Percentiles rank a stretch among this genome's conserved stretches.
These are phyloP conservation scores for Barnettozyma pratensis DNA, from an alignment of 805 yeast genomes.

Conservation along the genomic window DNA sequence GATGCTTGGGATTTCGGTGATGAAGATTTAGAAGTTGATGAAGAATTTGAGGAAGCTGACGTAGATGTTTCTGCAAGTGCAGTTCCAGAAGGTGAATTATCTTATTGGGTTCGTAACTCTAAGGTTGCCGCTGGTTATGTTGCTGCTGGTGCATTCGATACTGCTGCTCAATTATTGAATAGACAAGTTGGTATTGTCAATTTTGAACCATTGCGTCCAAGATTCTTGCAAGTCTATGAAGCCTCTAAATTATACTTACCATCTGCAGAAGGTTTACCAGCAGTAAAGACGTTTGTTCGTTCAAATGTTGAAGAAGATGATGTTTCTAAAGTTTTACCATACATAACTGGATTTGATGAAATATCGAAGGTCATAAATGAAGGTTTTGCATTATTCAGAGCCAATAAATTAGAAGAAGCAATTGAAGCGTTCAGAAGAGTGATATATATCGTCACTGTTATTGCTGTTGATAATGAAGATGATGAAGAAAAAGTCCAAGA, in stretches of 20 bases:
- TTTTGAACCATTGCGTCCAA: constrained; percentile 79
- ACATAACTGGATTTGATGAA: constrained; percentile 65
- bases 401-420: constrained; percentile 79
- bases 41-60: constrained; percentile 49
- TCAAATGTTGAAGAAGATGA: constrained; percentile 53
- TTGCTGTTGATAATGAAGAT: constrained; percentile 66
- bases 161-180: constrained; percentile 88
- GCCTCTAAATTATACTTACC: constrained; percentile 72
- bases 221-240: constrained; percentile 82
- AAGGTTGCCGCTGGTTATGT: constrained; percentile 87
- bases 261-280: constrained; percentile 64
- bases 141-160: constrained; percentile 95
- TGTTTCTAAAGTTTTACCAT: constrained; percentile 50
- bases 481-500: constrained; percentile 74
- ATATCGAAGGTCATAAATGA: constrained; percentile 55
- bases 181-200: constrained; percentile 84
- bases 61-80: constrained; percentile 30
- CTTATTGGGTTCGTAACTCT: constrained; percentile 83
- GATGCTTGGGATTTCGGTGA: constrained; percentile 74
- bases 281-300: constrained; percentile 65
- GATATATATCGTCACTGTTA: constrained; percentile 66
- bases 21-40: constrained; percentile 67
- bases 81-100: constrained; percentile 44
- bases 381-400: constrained; percentile 80
- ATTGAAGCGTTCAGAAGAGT: constrained; percentile 73